Percentiles rank a stretch among this genome's conserved stretches.
These are phyloP conservation scores for Endogone sp. DNA, from an alignment of 192 early-diverging fungal species.

Conservation along the genomic window DNA sequence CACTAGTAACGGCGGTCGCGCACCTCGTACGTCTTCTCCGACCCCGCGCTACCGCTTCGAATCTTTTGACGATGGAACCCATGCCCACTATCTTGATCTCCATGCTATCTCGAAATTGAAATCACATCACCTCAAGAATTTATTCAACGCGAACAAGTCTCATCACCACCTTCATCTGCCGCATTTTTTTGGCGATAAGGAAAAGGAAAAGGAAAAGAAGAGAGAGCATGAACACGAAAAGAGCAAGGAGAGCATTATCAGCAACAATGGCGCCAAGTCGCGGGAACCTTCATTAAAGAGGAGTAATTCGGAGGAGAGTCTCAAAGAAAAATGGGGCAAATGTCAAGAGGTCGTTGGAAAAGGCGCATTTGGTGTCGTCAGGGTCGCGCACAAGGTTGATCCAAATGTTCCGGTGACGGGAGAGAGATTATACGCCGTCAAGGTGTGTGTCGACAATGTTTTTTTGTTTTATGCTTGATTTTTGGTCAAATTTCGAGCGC, in stretches of 20 bases:
- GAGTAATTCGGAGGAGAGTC: slow-evolving; percentile 2
- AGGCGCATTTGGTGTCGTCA: slow-evolving; percentile 40
- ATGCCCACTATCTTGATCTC: slow-evolving; percentile 26
- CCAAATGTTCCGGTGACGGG: slow-evolving; percentile 13
- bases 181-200: slow-evolving; percentile 13
- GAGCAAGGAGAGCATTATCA: slow-evolving; percentile 7
- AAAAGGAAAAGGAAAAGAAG: slow-evolving; percentile 8
- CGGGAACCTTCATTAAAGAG: neutral
- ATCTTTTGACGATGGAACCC: slow-evolving; percentile 19
- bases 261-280: slow-evolving; percentile 2
- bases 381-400: slow-evolving; percentile 34
- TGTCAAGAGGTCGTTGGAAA: slow-evolving; percentile 38
- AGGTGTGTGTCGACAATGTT: slow-evolving; percentile 24
- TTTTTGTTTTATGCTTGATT: neutral
- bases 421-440: slow-evolving; percentile 40
- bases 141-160: slow-evolving; percentile 9
- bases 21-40: too few relatives aligned
- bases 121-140: slow-evolving; percentile 15
- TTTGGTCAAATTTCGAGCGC: neutral
- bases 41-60: slow-evolving; percentile 19
- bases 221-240: slow-evolving; percentile 11
- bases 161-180: slow-evolving; percentile 15
- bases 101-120: slow-evolving; percentile 10
- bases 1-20: too few relatives aligned
- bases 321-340: slow-evolving; percentile 36